Conservation (phyloP, 306 rosid genomes). For the Trifolium repens region DNA sequence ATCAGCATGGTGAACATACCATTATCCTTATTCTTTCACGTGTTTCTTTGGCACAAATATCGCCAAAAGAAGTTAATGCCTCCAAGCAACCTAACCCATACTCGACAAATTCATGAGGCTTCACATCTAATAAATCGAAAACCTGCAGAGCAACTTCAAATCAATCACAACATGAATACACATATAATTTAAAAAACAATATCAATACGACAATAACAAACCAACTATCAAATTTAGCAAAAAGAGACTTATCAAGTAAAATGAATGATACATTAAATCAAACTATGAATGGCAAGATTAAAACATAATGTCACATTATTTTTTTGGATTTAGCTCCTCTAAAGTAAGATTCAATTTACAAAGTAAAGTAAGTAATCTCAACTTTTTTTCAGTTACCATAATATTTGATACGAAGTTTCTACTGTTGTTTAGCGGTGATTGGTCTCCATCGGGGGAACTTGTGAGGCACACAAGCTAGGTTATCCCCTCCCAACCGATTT, state of each 20-base stretch:
- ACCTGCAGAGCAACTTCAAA: slow-evolving; percentile 59
- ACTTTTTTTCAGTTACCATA: no score
- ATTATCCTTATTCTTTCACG: slow-evolving; percentile 80
- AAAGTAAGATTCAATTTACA: not conserved
- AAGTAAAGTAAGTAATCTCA: not conserved
- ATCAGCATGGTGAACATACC: slow-evolving; percentile 59
- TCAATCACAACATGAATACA: slow-evolving; percentile 22
- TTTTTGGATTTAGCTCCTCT: not conserved
- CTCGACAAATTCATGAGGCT: slow-evolving; percentile 79
- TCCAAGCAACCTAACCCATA: slow-evolving; percentile 89
- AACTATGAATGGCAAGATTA: not conserved
- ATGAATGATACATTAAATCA: not conserved
- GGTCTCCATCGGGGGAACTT: no score
- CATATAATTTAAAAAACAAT: not conserved
- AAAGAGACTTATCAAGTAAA: not conserved
- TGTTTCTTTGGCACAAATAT: slow-evolving; percentile 75
- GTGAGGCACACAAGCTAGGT: no score
- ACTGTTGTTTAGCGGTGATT: no score
- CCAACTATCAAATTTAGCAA: not conserved
- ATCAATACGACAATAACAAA: not conserved
- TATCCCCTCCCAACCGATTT: no score
- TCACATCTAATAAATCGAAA: slow-evolving; percentile 79
- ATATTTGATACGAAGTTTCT: no score
- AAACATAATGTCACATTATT: not conserved
- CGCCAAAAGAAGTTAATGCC: slow-evolving; percentile 66